These are phyloP conservation scores for Cyathus striatus DNA, from an alignment of 768 basidiomycete genomes.

Conservation along the genomic window DNA sequence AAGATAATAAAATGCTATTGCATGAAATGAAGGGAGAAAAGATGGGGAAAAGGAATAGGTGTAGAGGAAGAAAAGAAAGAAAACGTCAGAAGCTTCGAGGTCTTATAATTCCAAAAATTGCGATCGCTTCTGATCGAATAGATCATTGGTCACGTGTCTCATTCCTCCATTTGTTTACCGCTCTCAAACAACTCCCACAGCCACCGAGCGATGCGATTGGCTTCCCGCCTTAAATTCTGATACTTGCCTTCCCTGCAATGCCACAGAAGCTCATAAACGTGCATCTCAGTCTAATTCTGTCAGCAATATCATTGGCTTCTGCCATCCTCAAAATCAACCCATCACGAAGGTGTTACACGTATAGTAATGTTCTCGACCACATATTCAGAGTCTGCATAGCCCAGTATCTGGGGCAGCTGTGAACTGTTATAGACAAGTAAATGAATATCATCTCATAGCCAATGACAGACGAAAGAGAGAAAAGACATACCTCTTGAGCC, in stretches of 20 bases:
- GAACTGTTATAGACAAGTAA: conserved; percentile 57
- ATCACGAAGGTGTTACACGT: conserved; percentile 40
- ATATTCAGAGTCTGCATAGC: conserved; percentile 95
- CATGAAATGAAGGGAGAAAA: conserved; percentile 26
- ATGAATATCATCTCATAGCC: conserved; percentile 9
- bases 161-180: too few relatives aligned
- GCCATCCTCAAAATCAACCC: too few relatives aligned
- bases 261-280: too few relatives aligned
- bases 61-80: conserved; percentile 15
- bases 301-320: too few relatives aligned
- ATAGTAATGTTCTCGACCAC: conserved; percentile 95
- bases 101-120: too few relatives aligned
- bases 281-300: too few relatives aligned
- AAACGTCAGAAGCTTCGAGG: background rate
- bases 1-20: conserved; percentile 23
- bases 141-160: too few relatives aligned
- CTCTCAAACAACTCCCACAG: conserved; percentile 38
- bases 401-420: conserved; percentile 72
- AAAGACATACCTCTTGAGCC: conserved; percentile 75
- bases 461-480: background rate
- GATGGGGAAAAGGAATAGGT: too few relatives aligned
- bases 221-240: conserved; percentile 3
- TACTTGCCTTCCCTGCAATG: too few relatives aligned
- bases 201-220: too few relatives aligned
- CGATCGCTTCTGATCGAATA: too few relatives aligned